These are phyloP conservation scores for Komagataella kurtzmanii DNA, from an alignment of 805 yeast species.

Conservation along the genomic window DNA sequence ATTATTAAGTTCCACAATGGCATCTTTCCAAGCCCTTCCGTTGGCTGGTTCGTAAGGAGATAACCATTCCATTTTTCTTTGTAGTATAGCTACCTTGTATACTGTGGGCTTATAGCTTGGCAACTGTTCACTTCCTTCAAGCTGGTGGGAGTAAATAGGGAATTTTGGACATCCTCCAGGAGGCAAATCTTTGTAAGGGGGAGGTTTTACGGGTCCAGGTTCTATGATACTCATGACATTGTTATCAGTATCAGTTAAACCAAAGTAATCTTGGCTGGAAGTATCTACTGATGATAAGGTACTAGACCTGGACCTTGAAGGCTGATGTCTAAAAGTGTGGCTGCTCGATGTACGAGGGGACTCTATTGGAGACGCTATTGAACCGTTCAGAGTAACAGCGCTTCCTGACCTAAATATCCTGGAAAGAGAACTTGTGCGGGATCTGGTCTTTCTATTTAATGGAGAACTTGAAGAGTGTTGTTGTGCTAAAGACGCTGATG, in stretches of 20 bases:
- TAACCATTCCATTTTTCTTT: constrained; percentile 62
- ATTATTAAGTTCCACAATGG: constrained; percentile 65
- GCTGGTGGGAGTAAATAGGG: constrained; percentile 16
- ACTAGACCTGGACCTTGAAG: neutral
- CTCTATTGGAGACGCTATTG: neutral
- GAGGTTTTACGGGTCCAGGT: constrained; percentile 12
- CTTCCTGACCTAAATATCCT: neutral
- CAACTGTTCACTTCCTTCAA: constrained; percentile 25
- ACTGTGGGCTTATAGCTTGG: constrained; percentile 63
- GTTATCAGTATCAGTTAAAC: neutral
- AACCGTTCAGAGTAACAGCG: neutral
- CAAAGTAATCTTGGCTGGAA: neutral
- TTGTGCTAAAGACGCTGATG: neutral
- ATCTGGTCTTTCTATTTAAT: neutral
- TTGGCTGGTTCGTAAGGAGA: constrained; percentile 66
- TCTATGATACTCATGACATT: neutral
- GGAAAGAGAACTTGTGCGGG: neutral
- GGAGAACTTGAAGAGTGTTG: neutral
- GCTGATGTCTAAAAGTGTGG: neutral
- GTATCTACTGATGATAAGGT: neutral
- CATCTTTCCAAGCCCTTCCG: constrained; percentile 56
- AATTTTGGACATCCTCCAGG: constrained; percentile 20
- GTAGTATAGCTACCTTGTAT: constrained; percentile 38
- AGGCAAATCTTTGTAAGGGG: constrained; percentile 19
- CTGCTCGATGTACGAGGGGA: neutral